phyloP scores from a whole-genome alignment of 371 early-diverging fungal species.

The Syncephalastrum sp. region DNA sequence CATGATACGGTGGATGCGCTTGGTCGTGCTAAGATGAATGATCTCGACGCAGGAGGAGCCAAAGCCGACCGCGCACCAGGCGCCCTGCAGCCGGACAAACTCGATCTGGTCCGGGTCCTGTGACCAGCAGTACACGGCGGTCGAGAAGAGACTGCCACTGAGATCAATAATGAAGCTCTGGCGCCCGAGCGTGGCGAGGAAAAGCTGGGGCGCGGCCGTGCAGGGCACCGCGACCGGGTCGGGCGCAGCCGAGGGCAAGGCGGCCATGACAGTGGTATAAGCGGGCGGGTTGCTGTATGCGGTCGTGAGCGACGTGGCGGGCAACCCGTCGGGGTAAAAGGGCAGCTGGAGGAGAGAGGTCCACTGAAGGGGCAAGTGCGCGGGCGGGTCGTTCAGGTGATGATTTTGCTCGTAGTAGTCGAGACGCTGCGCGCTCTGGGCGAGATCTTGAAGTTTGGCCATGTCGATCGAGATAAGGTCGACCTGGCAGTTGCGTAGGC shows the following conservation, averaged over 20 bases:
- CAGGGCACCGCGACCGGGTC: conserved; percentile 45
- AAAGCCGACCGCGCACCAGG: conserved; percentile 44
- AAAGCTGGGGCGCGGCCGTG: conserved; percentile 38
- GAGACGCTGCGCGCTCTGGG: conserved; percentile 12
- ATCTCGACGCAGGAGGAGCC: conserved; percentile 33
- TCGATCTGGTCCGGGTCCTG: conserved; percentile 39
- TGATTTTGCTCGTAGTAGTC: not conserved
- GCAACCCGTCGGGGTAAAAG: conserved; percentile 41
- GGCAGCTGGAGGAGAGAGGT: conserved; percentile 44
- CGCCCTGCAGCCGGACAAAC: conserved; percentile 25
- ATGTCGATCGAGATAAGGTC: conserved; percentile 31
- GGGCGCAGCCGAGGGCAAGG: conserved; percentile 21
- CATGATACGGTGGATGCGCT: conserved; percentile 32
- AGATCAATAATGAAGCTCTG: conserved; percentile 47
- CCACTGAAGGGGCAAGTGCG: conserved; percentile 35
- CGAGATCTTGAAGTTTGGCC: conserved; percentile 20
- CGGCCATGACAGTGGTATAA: conserved; percentile 37
- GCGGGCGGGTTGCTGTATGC: conserved; percentile 44
- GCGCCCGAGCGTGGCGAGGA: conserved; percentile 41
- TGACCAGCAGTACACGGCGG: conserved; percentile 38
- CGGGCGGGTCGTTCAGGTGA: conserved; percentile 14
- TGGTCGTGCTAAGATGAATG: conserved; percentile 27
- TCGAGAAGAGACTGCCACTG: conserved; percentile 35
- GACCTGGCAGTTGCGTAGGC: conserved; percentile 37
- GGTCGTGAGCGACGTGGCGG: conserved; percentile 32